Evolutionary conservation across 495 filamentous ascomycete species (phyloP).

Genomic region (Parathielavia appendiculata): DNA sequence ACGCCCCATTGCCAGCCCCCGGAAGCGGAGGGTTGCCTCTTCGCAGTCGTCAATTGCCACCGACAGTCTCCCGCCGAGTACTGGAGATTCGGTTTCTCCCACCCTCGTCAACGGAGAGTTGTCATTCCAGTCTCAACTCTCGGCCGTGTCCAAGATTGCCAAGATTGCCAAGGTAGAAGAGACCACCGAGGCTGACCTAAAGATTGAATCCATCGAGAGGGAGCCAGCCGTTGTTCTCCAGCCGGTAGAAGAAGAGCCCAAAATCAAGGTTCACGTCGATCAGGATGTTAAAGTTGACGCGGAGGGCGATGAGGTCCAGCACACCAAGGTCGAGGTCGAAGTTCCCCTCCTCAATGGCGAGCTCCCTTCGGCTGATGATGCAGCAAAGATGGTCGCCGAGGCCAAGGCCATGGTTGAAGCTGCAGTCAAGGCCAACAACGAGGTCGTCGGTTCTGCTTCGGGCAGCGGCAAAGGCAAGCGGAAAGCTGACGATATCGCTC

Average conservation of each 20-base stretch:
- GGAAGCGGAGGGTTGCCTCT: slow-evolving; percentile 63
- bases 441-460: slow-evolving; percentile 30
- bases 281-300: slow-evolving; percentile 59
- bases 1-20: slow-evolving; percentile 50
- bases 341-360: slow-evolving; percentile 53
- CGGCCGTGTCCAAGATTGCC: slow-evolving; percentile 25
- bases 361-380: slow-evolving; percentile 65
- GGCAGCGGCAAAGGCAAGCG: slow-evolving; percentile 61
- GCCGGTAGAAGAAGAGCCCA: slow-evolving; percentile 49
- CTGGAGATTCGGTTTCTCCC: slow-evolving; percentile 31
- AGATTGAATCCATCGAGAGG: slow-evolving; percentile 40
- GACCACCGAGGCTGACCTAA: slow-evolving; percentile 30
- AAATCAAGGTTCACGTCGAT: slow-evolving; percentile 65
- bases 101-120: slow-evolving; percentile 36
- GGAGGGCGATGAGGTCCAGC: slow-evolving; percentile 59
- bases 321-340: slow-evolving; percentile 76
- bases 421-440: slow-evolving; percentile 53
- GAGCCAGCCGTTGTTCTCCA: slow-evolving; percentile 42
- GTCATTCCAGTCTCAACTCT: slow-evolving; percentile 25
- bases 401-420: slow-evolving; percentile 88
- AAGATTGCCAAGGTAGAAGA: slow-evolving; percentile 34
- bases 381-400: slow-evolving; percentile 73
- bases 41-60: slow-evolving; percentile 29
- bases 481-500: slow-evolving; percentile 69
- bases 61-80: slow-evolving; percentile 31